Evolutionary conservation across 192 early-diverging fungal genomes (phyloP), one percentile per base, ranked within the genome.

Genomic region (Entophlyctis helioformis): DNA sequence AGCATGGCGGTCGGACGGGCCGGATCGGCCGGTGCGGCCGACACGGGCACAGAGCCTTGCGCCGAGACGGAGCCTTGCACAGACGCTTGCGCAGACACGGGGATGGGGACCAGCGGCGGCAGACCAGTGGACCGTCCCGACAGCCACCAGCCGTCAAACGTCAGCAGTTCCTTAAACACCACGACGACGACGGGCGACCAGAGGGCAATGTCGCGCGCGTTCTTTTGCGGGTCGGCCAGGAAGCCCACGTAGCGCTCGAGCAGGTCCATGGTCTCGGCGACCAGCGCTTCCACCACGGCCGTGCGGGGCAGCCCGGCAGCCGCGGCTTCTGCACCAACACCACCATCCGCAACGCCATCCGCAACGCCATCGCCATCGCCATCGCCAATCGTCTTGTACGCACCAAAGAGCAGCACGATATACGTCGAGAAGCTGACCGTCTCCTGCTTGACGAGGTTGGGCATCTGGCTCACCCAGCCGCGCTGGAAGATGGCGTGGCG

Each of bases 371-470:
- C 34, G 0, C 32, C 40, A 16, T 39, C 39, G 24, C 3, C 22
- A 8, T 24, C 35, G 9, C 41, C 19, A 16, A 7, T 4, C 6
- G 11, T 8, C 29, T 11, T 31, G 39, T 72, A 66, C 13, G 56
- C 56, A 1, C 58, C 63, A 56, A 75, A 75, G 22, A 75, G 52
- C n/a, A 75, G 40, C 11, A 50, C 39, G 13, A 75, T 47, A 32
- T 66, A 66, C 15, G 58, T 60, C 4, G 54, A 51, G 20, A 72
- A 38, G 32, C 56, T 50, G 26, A 66, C 59, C 15, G 89, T 87
- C 62, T 96, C 92, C 57, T 91, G 89, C 51, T 88, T 91, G 21
- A 93, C 71, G 35, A 96, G 49, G 44, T 91, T 91, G 16, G 92
- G 92, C 48, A 92, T 54, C 33, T 89, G 86, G 16, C 85, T 80